A percentile compares a stretch with the other conserved stretches of the same genome.
Evolutionary conservation across 1,284 basidiomycete species (phyloP).

Genomic region (Ustilago esculenta): DNA sequence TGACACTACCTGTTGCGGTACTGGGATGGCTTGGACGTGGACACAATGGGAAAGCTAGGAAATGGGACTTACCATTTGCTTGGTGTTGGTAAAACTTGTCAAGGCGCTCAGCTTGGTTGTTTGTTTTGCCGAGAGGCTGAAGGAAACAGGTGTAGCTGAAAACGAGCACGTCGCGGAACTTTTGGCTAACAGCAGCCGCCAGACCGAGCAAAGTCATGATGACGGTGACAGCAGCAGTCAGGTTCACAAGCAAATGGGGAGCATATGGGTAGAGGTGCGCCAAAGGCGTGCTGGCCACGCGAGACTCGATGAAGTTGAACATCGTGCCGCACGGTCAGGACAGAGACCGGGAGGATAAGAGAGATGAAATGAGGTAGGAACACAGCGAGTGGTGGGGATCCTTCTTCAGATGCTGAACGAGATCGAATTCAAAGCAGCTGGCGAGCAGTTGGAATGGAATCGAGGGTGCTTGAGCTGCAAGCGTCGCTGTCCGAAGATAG

Average conservation of each 20-base stretch:
- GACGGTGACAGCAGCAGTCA: constrained; percentile 19
- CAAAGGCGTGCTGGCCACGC: constrained; percentile 33
- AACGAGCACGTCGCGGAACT: constrained; percentile 48
- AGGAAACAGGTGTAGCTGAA: constrained; percentile 67
- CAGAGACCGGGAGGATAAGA: not conserved
- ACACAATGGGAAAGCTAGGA: no score
- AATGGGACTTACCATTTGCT: constrained; percentile 53
- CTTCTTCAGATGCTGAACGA: no score
- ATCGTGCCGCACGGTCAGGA: constrained; percentile 20
- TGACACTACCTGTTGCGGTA: no score
- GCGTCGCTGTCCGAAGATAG: not conserved
- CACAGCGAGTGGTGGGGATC: no score
- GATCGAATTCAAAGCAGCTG: no score
- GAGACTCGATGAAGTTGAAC: constrained; percentile 17
- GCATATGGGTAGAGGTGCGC: constrained; percentile 31
- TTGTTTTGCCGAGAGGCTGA: constrained; percentile 64
- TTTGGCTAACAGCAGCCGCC: constrained; percentile 42
- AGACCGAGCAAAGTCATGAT: constrained; percentile 31
- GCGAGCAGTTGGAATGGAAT: not conserved
- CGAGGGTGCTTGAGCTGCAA: not conserved
- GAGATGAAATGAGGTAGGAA: not conserved
- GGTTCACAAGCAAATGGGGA: constrained; percentile 29
- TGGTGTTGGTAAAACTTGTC: constrained; percentile 65
- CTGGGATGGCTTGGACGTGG: no score
- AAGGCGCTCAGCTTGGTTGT: constrained; percentile 64